Conservation (phyloP, 176 grass and related monocot genomes). For the Tillandsia fasciculata region DNA sequence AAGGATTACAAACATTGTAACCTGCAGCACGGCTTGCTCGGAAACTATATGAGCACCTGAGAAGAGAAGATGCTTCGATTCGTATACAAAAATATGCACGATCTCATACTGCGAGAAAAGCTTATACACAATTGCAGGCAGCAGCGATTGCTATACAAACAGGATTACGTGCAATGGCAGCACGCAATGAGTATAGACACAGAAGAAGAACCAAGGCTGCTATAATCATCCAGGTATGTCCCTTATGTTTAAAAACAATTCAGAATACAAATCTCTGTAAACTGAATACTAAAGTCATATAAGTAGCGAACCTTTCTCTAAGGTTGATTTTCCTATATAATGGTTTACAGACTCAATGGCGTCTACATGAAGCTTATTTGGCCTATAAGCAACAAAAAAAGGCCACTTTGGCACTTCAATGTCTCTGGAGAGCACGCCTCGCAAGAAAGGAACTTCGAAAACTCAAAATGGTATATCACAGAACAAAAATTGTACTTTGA, state of each 20-base stretch:
- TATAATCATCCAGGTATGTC: slow-evolving; percentile 57
- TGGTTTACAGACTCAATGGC: slow-evolving; percentile 71
- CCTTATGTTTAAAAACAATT: neutral
- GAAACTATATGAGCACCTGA: slow-evolving; percentile 62
- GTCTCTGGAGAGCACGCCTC: slow-evolving; percentile 77
- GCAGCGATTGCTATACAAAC: slow-evolving; percentile 61
- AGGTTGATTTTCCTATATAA: neutral
- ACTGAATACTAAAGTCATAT: neutral
- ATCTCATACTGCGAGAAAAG: slow-evolving; percentile 54
- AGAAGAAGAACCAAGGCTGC: slow-evolving; percentile 62
- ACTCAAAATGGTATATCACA: slow-evolving; percentile 60
- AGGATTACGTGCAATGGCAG: slow-evolving; percentile 65
- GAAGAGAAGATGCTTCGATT: slow-evolving; percentile 75
- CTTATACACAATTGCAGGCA: slow-evolving; percentile 37
- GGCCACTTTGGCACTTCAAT: slow-evolving; percentile 66
- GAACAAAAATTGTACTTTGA: neutral
- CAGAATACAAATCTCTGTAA: neutral
- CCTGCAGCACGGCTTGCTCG: slow-evolving; percentile 63
- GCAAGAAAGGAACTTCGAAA: slow-evolving; percentile 85
- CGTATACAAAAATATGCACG: slow-evolving; percentile 78
- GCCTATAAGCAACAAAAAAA: slow-evolving; percentile 65
- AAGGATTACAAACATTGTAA: neutral
- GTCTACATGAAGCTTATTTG: slow-evolving; percentile 54
- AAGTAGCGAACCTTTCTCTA: neutral
- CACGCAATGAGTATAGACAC: slow-evolving; percentile 62